Base-by-base conservation (phyloP, 345 rosid genomes). In the Erodium maritimum region DNA sequence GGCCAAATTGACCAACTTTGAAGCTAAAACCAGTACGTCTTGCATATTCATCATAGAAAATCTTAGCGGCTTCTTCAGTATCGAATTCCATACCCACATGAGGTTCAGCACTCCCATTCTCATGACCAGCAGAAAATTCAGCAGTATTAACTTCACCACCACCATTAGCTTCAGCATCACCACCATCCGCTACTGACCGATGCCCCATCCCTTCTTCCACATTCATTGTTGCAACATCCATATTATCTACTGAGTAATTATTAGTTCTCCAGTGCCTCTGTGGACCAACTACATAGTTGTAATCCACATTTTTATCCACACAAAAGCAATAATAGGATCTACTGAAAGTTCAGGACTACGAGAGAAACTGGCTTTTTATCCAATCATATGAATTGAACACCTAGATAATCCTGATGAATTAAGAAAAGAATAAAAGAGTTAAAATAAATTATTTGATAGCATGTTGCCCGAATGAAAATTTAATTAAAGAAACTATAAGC, bases 71-170 rank as follows among this genome's bases (percentile, higher is more conserved):
- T 74, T 73, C 80, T 56, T 83, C 95, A 8, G 95, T 74, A 71
- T 61, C 72, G 25, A 93, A 93, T 72, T 83, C 90, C 90, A 89
- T 82, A 37, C 91, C 95, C 19, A 87, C 79, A 55, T 67, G 66
- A 4, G 96, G 99, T 64, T 89, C 96, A 18, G 65, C 60, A 22
- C 74, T 69, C 62, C 79, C 84, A 74, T 71, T 76, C 58, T 73
- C 83, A 57, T 71, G 73, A 55, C 60, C 65, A 4, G 69, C 68
- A 3, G 85, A 66, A 61, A 63, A 69, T 52, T 75, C 83, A 0
- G 72, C 83, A 0, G 74, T 67, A 60, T 77, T 77, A 5, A 57
- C 33, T 72, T 68, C 83, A 65, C 71, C 75, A 23, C 74, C 73
- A 55, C 74, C 94, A 71, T 58, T 71, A 24, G 68, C 79, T 67